These are phyloP conservation scores for Paracoccidioides lutzii DNA, from an alignment of 2,329 filamentous ascomycete genomes.

Conservation along the genomic window DNA sequence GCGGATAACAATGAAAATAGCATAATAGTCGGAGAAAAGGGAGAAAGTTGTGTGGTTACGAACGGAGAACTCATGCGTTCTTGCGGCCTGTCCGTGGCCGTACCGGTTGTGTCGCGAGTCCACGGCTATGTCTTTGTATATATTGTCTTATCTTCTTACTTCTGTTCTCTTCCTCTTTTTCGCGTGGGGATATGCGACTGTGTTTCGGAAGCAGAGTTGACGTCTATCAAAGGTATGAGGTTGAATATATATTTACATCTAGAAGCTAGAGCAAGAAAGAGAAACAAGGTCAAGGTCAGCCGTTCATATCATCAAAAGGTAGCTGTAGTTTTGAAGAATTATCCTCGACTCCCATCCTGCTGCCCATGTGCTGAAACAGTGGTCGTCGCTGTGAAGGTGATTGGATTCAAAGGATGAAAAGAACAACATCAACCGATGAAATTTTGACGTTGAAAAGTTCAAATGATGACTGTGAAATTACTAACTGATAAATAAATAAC, in stretches of 20 bases:
- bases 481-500: no score
- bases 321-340: neutral
- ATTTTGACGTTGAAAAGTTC: no score
- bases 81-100: neutral
- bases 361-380: neutral
- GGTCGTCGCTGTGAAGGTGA: neutral
- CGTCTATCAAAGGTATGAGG: no score
- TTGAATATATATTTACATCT: no score
- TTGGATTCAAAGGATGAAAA: neutral
- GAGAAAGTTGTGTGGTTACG: neutral
- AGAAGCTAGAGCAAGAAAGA: no score
- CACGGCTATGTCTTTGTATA: neutral
- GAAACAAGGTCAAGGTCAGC: neutral
- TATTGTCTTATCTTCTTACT: neutral
- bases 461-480: no score
- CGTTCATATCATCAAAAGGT: neutral
- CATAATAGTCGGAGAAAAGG: constrained; percentile 3
- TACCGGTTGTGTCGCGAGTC: neutral
- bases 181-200: neutral
- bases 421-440: neutral
- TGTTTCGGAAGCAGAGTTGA: no score
- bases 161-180: neutral
- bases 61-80: neutral
- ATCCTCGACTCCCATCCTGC: neutral
- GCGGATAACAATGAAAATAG: constrained; percentile 14